Conservation (phyloP, 2,329 filamentous ascomycete species). For the Cercospora citrullina region DNA sequence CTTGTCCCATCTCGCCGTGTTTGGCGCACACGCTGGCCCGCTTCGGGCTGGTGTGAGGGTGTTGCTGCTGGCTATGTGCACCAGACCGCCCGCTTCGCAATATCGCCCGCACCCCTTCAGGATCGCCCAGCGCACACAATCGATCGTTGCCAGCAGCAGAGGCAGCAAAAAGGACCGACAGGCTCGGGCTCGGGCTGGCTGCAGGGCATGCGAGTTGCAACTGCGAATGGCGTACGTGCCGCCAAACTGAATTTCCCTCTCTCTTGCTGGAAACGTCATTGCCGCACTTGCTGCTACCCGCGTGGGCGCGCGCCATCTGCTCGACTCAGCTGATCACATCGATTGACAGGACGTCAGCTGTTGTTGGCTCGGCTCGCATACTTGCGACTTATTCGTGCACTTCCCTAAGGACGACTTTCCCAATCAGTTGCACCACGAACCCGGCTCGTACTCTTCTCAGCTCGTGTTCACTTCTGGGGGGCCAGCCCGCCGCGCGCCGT, state of each 20-base stretch:
- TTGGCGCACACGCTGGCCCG: slow-evolving; percentile 15
- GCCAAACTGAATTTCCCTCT: background rate
- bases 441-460: slow-evolving; percentile 24
- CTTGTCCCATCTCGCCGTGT: slow-evolving; percentile 24
- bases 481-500: slow-evolving; percentile 20
- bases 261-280: slow-evolving; percentile 15
- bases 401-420: slow-evolving; percentile 11
- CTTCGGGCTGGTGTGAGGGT: slow-evolving; percentile 6
- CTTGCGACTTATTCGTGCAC: slow-evolving; percentile 16
- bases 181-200: background rate
- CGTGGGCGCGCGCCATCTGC: slow-evolving; percentile 11
- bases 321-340: slow-evolving; percentile 20
- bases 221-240: slow-evolving; percentile 5
- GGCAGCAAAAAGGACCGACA: slow-evolving; percentile 7
- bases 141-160: slow-evolving; percentile 7
- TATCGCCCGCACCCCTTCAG: background rate
- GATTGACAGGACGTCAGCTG: slow-evolving; percentile 19
- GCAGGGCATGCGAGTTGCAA: background rate
- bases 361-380: slow-evolving; percentile 14
- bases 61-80: background rate
- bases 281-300: slow-evolving; percentile 16
- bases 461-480: slow-evolving; percentile 16
- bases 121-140: slow-evolving; percentile 3
- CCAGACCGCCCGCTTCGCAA: background rate
- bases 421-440: slow-evolving; percentile 17